A percentile compares a stretch with the other conserved stretches of the same genome.
Evolutionary conservation across 345 rosid genomes (phyloP).

Genomic region (Lepidium africanum): DNA sequence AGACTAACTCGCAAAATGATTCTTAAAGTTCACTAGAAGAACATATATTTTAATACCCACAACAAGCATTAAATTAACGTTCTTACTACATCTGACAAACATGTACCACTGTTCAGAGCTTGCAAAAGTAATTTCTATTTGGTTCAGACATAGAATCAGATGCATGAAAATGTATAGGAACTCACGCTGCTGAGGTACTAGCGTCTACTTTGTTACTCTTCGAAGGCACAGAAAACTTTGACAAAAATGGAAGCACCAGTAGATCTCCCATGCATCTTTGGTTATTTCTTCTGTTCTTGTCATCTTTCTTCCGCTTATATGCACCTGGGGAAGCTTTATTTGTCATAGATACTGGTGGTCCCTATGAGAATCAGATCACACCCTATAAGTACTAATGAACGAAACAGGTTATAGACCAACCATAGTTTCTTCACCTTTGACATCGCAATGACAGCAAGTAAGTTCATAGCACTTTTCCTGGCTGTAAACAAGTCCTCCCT

Average conservation of each 20-base stretch:
- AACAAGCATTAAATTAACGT: neutral
- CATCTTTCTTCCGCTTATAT: slow-evolving; percentile 75
- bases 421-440: slow-evolving; percentile 47
- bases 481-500: slow-evolving; percentile 82
- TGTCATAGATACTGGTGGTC: slow-evolving; percentile 52
- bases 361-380: slow-evolving; percentile 38
- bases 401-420: neutral
- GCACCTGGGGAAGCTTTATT: slow-evolving; percentile 38
- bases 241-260: slow-evolving; percentile 81
- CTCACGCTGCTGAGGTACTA: slow-evolving; percentile 49
- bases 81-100: neutral
- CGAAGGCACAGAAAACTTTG: slow-evolving; percentile 58
- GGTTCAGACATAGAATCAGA: slow-evolving; percentile 10
- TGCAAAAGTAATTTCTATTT: neutral
- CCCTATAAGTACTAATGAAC: neutral
- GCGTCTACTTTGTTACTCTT: slow-evolving; percentile 40
- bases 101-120: slow-evolving; percentile 1
- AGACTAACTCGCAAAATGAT: slow-evolving; percentile 10
- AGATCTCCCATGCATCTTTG: slow-evolving; percentile 62
- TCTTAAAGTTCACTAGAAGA: neutral
- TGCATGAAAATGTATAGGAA: slow-evolving; percentile 20
- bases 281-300: slow-evolving; percentile 45
- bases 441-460: slow-evolving; percentile 74
- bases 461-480: slow-evolving; percentile 80
- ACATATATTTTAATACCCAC: neutral